These are phyloP conservation scores for Erysimum cheiri DNA, from an alignment of 441 rosid genomes.

Conservation along the genomic window DNA sequence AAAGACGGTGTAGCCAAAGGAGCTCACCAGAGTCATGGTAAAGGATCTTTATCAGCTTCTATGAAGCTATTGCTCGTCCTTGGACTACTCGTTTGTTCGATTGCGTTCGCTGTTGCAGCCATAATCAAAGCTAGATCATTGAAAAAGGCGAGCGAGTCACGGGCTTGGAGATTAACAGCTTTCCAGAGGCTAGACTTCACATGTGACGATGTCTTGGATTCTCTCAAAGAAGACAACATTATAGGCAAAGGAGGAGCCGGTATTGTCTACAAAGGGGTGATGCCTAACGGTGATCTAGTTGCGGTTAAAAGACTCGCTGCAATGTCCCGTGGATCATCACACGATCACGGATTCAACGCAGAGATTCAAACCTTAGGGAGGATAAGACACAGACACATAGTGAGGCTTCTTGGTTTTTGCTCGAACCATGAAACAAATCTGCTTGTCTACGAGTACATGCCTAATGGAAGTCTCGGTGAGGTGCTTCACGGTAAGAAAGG, in stretches of 20 bases:
- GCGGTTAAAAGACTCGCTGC: slow-evolving; percentile 89
- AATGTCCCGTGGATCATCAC: slow-evolving; percentile 89
- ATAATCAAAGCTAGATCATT: slow-evolving; percentile 84
- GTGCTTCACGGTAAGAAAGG: slow-evolving; percentile 98
- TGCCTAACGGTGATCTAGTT: slow-evolving; percentile 83
- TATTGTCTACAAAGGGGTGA: slow-evolving; percentile 83
- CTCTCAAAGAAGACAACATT: slow-evolving; percentile 90
- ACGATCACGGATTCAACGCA: slow-evolving; percentile 97
- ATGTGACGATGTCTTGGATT: slow-evolving; percentile 84
- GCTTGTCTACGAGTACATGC: slow-evolving; percentile 94
- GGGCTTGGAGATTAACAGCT: slow-evolving; percentile 93
- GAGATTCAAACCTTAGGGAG: slow-evolving; percentile 96
- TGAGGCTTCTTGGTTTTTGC: slow-evolving; percentile 84
- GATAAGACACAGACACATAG: slow-evolving; percentile 92
- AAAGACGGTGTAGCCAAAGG: slow-evolving; percentile 69
- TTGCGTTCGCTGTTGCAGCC: slow-evolving; percentile 86
- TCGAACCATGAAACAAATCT: slow-evolving; percentile 97
- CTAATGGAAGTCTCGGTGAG: slow-evolving; percentile 96
- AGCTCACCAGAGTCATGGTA: slow-evolving; percentile 57
- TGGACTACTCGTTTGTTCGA: slow-evolving; percentile 89
- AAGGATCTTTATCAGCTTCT: slow-evolving; percentile 81
- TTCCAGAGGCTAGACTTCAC: slow-evolving; percentile 95
- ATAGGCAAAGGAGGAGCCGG: slow-evolving; percentile 99
- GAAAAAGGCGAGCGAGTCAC: slow-evolving; percentile 83
- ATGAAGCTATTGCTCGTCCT: slow-evolving; percentile 89